Conservation (phyloP, 1,139 yeast species). For the Meyerozyma carpophila region DNA sequence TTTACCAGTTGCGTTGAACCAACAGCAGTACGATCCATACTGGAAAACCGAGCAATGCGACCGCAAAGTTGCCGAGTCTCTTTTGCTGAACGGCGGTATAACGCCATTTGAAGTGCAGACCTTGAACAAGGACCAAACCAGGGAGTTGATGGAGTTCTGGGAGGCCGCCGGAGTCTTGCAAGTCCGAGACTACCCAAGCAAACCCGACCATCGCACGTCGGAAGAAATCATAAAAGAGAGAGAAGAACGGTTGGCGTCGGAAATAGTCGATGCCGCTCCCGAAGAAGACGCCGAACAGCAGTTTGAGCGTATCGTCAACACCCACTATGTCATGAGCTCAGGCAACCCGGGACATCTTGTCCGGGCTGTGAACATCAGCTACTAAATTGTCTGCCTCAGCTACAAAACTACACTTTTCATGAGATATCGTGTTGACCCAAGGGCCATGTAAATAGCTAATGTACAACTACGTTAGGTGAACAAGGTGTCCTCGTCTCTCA, state of each 20-base stretch:
- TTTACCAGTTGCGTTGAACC: slow-evolving; percentile 55
- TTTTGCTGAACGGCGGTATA: slow-evolving; percentile 45
- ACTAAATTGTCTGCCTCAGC: neutral
- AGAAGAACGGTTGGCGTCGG: slow-evolving; percentile 11
- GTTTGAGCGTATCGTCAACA: slow-evolving; percentile 37
- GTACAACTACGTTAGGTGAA: slow-evolving; percentile 48
- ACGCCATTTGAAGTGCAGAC: slow-evolving; percentile 43
- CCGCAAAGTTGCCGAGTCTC: slow-evolving; percentile 42
- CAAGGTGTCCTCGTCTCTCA: slow-evolving; percentile 95
- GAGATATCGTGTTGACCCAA: neutral
- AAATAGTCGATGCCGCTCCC: slow-evolving; percentile 9
- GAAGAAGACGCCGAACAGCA: slow-evolving; percentile 19
- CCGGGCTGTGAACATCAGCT: slow-evolving; percentile 19
- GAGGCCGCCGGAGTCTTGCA: slow-evolving; percentile 50
- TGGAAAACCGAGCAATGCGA: slow-evolving; percentile 49
- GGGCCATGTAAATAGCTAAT: neutral
- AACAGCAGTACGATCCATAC: slow-evolving; percentile 54
- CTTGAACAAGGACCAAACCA: slow-evolving; percentile 51
- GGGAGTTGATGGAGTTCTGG: slow-evolving; percentile 48
- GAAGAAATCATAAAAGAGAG: slow-evolving; percentile 13
- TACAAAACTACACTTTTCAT: neutral
- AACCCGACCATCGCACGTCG: slow-evolving; percentile 25
- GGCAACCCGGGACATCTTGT: slow-evolving; percentile 75
- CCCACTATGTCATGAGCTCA: slow-evolving; percentile 62
- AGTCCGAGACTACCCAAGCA: slow-evolving; percentile 38